Conservation (phyloP, 306 rosid species). For the Vigna trinervia region DNA sequence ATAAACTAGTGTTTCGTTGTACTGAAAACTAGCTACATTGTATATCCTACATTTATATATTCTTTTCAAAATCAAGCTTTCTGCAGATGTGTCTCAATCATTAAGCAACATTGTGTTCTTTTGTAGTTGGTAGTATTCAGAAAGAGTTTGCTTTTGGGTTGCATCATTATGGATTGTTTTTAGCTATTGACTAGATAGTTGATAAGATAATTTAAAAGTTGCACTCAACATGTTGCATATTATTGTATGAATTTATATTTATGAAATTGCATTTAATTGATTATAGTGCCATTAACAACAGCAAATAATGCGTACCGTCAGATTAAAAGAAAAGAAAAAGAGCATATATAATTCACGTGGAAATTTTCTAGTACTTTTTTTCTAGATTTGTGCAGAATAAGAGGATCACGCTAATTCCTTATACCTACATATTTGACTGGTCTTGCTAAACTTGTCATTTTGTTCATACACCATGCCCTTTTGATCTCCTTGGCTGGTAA, state of each 20-base stretch:
- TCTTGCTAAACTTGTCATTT: slow-evolving; percentile 47
- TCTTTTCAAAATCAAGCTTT: slow-evolving; percentile 47
- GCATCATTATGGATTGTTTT: slow-evolving; percentile 24
- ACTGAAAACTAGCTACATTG: slow-evolving; percentile 26
- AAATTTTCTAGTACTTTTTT: slow-evolving; percentile 5
- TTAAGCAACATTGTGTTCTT: slow-evolving; percentile 57
- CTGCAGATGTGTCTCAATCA: slow-evolving; percentile 57
- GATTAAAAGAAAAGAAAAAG: neutral
- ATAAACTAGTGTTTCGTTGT: slow-evolving; percentile 24
- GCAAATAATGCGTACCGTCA: neutral
- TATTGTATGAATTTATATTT: slow-evolving; percentile 7
- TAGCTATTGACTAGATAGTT: neutral
- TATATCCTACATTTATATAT: slow-evolving; percentile 27
- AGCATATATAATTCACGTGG: slow-evolving; percentile 23
- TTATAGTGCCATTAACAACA: slow-evolving; percentile 4
- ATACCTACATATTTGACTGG: slow-evolving; percentile 58
- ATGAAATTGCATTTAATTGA: neutral
- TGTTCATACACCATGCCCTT: slow-evolving; percentile 26
- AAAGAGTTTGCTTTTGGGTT: slow-evolving; percentile 45
- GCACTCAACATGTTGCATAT: slow-evolving; percentile 24
- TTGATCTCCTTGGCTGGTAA: neutral
- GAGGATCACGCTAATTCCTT: neutral
- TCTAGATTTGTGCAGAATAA: slow-evolving; percentile 46
- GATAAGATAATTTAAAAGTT: slow-evolving; percentile 28
- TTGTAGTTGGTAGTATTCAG: slow-evolving; percentile 41